phyloP scores from a whole-genome alignment of 345 rosid genomes.

The Nephelium lappaceum region DNA sequence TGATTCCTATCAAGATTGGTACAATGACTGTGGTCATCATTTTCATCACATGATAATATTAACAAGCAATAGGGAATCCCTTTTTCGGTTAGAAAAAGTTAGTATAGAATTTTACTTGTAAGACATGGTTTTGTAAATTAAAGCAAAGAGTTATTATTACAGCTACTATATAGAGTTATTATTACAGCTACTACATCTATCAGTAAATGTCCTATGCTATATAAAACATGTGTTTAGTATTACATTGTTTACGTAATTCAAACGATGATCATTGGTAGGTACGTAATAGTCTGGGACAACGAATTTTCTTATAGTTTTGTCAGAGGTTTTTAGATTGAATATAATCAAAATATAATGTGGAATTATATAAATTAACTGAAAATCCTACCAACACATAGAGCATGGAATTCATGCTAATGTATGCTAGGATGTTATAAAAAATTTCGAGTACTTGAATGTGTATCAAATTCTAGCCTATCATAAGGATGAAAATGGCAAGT shows the following conservation, averaged over 20 bases:
- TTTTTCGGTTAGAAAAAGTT: neutral
- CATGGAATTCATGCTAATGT: too few relatives aligned
- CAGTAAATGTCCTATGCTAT: too few relatives aligned
- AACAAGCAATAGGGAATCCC: neutral
- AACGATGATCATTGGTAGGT: neutral
- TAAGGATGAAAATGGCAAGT: too few relatives aligned
- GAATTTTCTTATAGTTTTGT: too few relatives aligned
- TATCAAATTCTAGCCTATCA: too few relatives aligned
- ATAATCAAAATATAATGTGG: too few relatives aligned
- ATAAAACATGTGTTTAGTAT: neutral
- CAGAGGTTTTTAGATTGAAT: too few relatives aligned
- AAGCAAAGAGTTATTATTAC: neutral
- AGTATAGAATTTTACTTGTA: neutral
- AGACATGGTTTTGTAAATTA: neutral
- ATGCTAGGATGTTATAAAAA: too few relatives aligned
- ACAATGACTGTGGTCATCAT: neutral
- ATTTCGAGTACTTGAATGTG: too few relatives aligned
- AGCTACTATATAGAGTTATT: neutral
- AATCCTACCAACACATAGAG: too few relatives aligned
- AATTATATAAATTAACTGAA: too few relatives aligned
- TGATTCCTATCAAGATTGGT: neutral
- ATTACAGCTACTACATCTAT: neutral
- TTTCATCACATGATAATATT: neutral
- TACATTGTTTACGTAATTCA: neutral
- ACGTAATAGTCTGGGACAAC: neutral